Evolutionary conservation across 192 early-diverging fungal genomes (phyloP), one percentile per base, ranked within the genome.

Genomic region (Irineochytrium annulatum): DNA sequence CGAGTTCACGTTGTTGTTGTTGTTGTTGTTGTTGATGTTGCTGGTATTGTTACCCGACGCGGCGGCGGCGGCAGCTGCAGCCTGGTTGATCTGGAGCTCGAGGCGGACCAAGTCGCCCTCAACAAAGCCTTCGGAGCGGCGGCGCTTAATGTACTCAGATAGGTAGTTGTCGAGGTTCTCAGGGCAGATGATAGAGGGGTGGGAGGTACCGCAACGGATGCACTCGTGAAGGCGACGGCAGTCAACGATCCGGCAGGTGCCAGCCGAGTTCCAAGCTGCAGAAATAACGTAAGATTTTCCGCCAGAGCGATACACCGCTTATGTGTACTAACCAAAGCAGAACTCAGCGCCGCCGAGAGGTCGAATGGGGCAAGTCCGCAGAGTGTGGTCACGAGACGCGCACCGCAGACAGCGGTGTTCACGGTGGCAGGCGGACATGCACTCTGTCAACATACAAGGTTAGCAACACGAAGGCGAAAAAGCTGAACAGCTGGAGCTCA

Each of bases 381-480:
- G 33, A 27, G 60, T 69, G 33, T 69, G 67, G 39, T 69, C 29
- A 35, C 22, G 52, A 16, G 62, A 63, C 17, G 60, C 67, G 51
- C 67, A 69, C 37, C 67, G 49, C 4, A 69, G 60, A 57, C 67
- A 69, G 26, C 67, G 24, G 48, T 69, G 67, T 44, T 69, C 67
- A 5, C 67, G 53, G 28, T 63, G 55, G 37, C 67, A 69, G 13
- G 49, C 60, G 4, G 34, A 5, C n/a, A 37, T 56, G 39, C 67
- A 69, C 17, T 69, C 67, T 52, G 26, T 14, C 26, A 55, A 31
- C 8, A 1, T 22, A 62, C 20, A 41, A 24, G 34, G 32, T 56
- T 53, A 56, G 3, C 24, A 41, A n/a, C 43, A 48, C 39, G 35
- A 41, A 59, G 17, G 8, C 6, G 41, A 55, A 17, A 52, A n/a